Conservation (phyloP, 495 filamentous ascomycete genomes). For the Hypoxylon fuscum region DNA sequence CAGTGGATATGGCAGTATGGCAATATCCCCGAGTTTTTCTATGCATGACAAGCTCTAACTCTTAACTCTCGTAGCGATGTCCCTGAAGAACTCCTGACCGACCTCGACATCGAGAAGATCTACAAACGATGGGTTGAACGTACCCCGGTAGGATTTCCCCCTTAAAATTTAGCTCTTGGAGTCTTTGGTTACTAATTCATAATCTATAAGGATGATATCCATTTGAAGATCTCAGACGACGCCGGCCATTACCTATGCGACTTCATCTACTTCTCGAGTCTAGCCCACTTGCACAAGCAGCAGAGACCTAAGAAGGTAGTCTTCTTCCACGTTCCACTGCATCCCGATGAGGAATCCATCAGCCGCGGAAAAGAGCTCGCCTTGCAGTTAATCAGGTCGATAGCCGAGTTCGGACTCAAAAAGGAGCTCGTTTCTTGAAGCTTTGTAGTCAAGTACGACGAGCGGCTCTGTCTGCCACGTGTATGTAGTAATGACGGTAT, state of each 20-base stretch:
- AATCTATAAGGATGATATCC: conserved; percentile 49
- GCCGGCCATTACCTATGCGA: conserved; percentile 86
- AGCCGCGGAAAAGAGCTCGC: conserved; percentile 69
- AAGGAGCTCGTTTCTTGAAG: conserved; percentile 5
- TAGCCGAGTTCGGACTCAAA: conserved; percentile 59
- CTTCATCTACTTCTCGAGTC: conserved; percentile 82
- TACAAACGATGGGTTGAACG: conserved; percentile 62
- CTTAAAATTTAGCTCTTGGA: neutral
- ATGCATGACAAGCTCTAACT: too few species aligned
- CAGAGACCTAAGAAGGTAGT: conserved; percentile 65
- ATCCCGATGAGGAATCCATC: conserved; percentile 63
- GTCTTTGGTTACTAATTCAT: neutral
- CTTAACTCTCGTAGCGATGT: too few species aligned
- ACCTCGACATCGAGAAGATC: conserved; percentile 63
- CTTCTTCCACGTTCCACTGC: conserved; percentile 82
- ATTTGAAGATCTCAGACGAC: conserved; percentile 74
- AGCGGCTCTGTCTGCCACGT: neutral
- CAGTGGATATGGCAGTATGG: conserved; percentile 55
- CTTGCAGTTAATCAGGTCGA: conserved; percentile 72
- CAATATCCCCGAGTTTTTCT: too few species aligned
- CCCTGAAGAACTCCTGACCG: conserved; percentile 51
- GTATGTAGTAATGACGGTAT: conserved; percentile 3
- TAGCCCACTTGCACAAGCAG: conserved; percentile 64
- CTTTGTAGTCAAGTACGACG: neutral
- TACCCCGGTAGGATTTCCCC: conserved; percentile 46